These are phyloP conservation scores for Colletotrichum australisinense DNA, from an alignment of 2,329 filamentous ascomycete genomes.

Conservation along the genomic window DNA sequence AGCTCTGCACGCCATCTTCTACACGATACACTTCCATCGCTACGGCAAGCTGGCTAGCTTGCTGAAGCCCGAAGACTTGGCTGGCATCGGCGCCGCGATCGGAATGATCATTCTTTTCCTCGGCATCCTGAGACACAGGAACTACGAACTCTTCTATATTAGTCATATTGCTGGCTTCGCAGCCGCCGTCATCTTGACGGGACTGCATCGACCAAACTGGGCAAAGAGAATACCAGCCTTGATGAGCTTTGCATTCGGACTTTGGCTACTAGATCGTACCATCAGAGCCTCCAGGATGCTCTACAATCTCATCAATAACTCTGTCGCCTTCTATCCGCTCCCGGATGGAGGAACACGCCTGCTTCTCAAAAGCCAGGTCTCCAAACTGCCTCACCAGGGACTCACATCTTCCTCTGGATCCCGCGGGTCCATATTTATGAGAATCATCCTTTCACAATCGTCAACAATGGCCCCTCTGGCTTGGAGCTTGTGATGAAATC, in stretches of 20 bases:
- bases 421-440: constrained; percentile 62
- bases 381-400: constrained; percentile 40
- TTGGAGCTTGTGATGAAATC: constrained; percentile 63
- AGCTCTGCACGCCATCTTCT: constrained; percentile 50
- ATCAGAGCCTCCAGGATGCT: constrained; percentile 45
- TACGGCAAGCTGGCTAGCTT: constrained; percentile 39
- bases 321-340: constrained; percentile 54
- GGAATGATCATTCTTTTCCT: constrained; percentile 51
- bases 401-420: constrained; percentile 67
- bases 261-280: constrained; percentile 59
- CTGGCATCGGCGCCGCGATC: constrained; percentile 49
- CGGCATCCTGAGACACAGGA: constrained; percentile 46
- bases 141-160: constrained; percentile 61
- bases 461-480: constrained; percentile 50
- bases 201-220: constrained; percentile 56
- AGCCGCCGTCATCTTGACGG: constrained; percentile 52
- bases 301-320: constrained; percentile 52
- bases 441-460: constrained; percentile 68
- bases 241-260: constrained; percentile 48
- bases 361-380: constrained; percentile 55
- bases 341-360: constrained; percentile 57
- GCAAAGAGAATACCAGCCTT: constrained; percentile 49
- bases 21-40: constrained; percentile 45
- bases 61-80: constrained; percentile 43
- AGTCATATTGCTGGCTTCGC: constrained; percentile 56